Percentiles rank a stretch among this genome's conserved stretches.
Evolutionary conservation across 2,329 filamentous ascomycete genomes (phyloP).

Genomic region (Paecilomyces niveus): DNA sequence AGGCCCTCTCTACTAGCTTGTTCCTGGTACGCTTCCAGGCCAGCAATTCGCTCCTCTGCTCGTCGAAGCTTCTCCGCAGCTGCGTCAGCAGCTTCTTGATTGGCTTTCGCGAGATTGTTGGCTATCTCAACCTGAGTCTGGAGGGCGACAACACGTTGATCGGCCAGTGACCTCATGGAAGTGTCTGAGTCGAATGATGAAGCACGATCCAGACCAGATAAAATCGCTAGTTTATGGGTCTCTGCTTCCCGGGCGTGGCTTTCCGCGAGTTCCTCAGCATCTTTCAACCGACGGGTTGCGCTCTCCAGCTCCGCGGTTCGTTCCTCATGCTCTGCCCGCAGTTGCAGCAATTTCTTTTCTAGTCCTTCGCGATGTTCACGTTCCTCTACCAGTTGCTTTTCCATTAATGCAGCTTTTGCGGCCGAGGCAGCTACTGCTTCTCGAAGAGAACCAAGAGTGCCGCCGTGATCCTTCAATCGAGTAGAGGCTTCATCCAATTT

Average conservation of each 20-base stretch:
- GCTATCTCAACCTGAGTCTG: constrained; percentile 74
- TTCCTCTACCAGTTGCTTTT: constrained; percentile 74
- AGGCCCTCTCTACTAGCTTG: constrained; percentile 92
- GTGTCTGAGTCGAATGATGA: constrained; percentile 34
- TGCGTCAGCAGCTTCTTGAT: constrained; percentile 78
- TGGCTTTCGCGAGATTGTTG: constrained; percentile 74
- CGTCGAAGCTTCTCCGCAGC: constrained; percentile 84
- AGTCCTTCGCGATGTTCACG: constrained; percentile 65
- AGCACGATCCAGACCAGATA: constrained; percentile 75
- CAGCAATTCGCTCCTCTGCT: constrained; percentile 93
- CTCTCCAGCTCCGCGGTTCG: constrained; percentile 69
- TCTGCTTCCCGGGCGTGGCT: constrained; percentile 81
- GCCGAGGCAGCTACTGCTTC: constrained; percentile 72
- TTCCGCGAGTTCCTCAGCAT: constrained; percentile 82
- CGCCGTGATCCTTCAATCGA: constrained; percentile 62
- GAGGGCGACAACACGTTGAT: constrained; percentile 60
- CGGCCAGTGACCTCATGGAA: constrained; percentile 29
- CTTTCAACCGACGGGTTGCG: constrained; percentile 65
- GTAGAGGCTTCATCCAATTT: constrained; percentile 61
- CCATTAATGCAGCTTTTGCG: constrained; percentile 67
- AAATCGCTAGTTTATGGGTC: constrained; percentile 73
- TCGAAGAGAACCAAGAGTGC: constrained; percentile 67
- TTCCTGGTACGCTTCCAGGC: constrained; percentile 93
- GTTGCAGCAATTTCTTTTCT: constrained; percentile 66
- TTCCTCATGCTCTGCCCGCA: constrained; percentile 78